These are phyloP conservation scores for Oropetium thomaeum DNA, from an alignment of 176 grass and related monocot genomes.

Conservation along the genomic window DNA sequence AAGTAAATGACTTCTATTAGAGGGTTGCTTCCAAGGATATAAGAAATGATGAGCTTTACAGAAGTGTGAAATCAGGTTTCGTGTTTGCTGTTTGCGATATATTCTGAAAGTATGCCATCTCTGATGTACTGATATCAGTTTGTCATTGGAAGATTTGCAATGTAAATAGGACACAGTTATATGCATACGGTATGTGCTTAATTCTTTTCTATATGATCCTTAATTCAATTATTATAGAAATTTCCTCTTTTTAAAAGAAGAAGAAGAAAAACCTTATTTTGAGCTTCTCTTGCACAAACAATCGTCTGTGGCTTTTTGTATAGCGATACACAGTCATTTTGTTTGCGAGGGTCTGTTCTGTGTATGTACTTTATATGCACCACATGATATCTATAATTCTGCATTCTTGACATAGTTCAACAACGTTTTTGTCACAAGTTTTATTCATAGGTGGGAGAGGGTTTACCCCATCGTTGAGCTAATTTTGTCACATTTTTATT, in stretches of 20 bases:
- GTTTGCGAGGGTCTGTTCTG: not conserved
- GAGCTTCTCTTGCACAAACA: not conserved
- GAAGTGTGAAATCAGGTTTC: constrained; percentile 12
- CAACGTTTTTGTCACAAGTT: constrained; percentile 6
- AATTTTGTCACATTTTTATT: constrained; percentile 5
- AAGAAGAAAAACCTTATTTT: not conserved
- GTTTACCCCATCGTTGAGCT: not conserved
- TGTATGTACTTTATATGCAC: not conserved
- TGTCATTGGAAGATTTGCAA: not conserved
- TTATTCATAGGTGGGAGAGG: too few relatives aligned
- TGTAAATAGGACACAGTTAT: not conserved
- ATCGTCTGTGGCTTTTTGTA: not conserved
- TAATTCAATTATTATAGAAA: constrained; percentile 6
- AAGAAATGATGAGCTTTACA: constrained; percentile 1
- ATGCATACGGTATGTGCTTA: not conserved
- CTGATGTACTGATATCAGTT: not conserved
- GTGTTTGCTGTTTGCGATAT: constrained; percentile 6
- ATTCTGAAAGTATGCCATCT: constrained; percentile 14
- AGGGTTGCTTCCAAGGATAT: constrained; percentile 13
- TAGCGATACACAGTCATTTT: not conserved
- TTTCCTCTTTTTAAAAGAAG: not conserved
- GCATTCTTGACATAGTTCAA: not conserved
- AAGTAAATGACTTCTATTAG: constrained; percentile 23
- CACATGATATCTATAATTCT: not conserved
- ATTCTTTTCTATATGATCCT: not conserved